These are phyloP conservation scores for Lepidium aucheri DNA, from an alignment of 345 rosid species.

Conservation along the genomic window DNA sequence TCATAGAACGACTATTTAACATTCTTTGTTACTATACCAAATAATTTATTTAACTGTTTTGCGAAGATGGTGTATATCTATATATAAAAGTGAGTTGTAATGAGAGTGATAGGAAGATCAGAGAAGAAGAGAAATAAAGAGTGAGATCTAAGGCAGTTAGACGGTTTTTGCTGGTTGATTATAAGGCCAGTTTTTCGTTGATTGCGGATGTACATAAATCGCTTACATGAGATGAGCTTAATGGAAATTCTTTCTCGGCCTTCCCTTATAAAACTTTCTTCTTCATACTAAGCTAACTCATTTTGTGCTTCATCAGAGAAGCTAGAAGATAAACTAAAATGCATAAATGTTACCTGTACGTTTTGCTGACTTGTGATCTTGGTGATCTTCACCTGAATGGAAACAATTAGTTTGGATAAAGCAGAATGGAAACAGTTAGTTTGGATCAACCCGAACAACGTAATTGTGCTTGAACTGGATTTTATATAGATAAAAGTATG, in stretches of 20 bases:
- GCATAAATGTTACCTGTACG: neutral
- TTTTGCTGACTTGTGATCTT: neutral
- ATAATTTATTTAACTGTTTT: neutral
- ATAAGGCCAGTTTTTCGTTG: constrained; percentile 19
- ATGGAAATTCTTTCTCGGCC: constrained; percentile 25
- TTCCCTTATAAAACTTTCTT: constrained; percentile 16
- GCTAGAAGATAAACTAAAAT: neutral
- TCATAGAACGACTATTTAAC: neutral
- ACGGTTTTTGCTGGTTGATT: constrained; percentile 29
- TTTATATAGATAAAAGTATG: neutral
- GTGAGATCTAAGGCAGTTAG: constrained; percentile 11
- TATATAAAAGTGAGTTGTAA: constrained; percentile 22
- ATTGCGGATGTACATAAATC: constrained; percentile 17
- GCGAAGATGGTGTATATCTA: constrained; percentile 3
- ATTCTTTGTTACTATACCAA: constrained; percentile 16
- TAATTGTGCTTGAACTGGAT: neutral
- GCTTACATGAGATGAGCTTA: constrained; percentile 13
- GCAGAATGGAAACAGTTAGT: neutral
- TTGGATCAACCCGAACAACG: neutral
- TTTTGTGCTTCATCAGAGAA: neutral
- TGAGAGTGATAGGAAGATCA: constrained; percentile 23
- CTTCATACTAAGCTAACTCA: neutral
- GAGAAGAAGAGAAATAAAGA: neutral
- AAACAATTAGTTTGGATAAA: neutral
- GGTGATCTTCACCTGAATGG: neutral